phyloP scores from a whole-genome alignment of 2,329 filamentous ascomycete genomes.

The Cladobotryum mycophilum region DNA sequence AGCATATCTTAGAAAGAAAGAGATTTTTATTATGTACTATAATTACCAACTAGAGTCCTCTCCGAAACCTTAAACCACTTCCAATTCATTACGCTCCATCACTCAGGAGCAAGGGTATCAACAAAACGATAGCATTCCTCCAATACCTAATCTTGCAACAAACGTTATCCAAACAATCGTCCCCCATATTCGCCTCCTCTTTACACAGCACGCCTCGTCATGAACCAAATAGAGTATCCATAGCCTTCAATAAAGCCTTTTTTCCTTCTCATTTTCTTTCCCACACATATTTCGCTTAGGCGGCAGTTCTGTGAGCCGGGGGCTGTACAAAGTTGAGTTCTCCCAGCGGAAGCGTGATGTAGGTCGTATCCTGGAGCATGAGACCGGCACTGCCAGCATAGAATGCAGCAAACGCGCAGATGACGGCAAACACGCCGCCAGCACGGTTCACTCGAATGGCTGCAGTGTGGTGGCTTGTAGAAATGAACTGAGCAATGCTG shows the following conservation, averaged over 20 bases:
- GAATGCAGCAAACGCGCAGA: conserved; percentile 32
- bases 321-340: conserved; percentile 19
- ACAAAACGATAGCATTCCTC: too few relatives aligned
- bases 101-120: too few relatives aligned
- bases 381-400: conserved; percentile 35
- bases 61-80: background rate
- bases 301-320: background rate
- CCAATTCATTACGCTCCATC: too few relatives aligned
- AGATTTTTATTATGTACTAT: background rate
- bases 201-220: too few relatives aligned
- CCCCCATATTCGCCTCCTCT: background rate
- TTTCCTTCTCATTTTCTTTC: too few relatives aligned
- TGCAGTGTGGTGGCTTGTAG: conserved; percentile 27
- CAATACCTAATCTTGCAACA: too few relatives aligned
- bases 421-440: conserved; percentile 32
- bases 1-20: background rate
- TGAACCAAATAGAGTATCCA: too few relatives aligned
- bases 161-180: background rate
- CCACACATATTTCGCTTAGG: background rate
- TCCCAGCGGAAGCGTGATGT: conserved; percentile 34
- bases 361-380: conserved; percentile 36
- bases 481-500: conserved; percentile 49
- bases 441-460: conserved; percentile 40
- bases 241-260: too few relatives aligned
- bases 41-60: background rate